These are phyloP conservation scores for Paramecium octaurelia DNA, from an alignment of 73 alveolate genomes.

Conservation along the genomic window DNA sequence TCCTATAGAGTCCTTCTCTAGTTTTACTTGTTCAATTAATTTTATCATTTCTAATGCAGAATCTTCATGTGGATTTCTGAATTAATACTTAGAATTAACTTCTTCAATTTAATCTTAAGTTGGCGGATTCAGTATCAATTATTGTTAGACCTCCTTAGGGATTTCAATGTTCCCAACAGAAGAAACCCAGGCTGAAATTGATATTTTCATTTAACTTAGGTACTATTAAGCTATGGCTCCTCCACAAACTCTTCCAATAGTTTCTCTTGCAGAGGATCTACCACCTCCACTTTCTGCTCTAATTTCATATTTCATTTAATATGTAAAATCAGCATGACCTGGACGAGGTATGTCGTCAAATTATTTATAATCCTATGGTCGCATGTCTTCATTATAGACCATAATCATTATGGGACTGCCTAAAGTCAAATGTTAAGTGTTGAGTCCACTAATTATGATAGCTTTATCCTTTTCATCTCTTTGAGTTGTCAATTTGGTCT, in stretches of 20 bases:
- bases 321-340: slow-evolving; percentile 91
- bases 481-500: slow-evolving; percentile 75
- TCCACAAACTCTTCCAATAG: slow-evolving; percentile 72
- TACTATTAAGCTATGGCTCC: slow-evolving; percentile 55
- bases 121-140: background rate
- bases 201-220: slow-evolving; percentile 56
- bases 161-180: slow-evolving; percentile 63
- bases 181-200: slow-evolving; percentile 61
- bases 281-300: slow-evolving; percentile 90
- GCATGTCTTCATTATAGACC: slow-evolving; percentile 40
- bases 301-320: slow-evolving; percentile 75
- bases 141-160: slow-evolving; percentile 42
- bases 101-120: background rate
- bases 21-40: slow-evolving; percentile 56
- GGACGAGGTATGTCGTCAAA: slow-evolving; percentile 75
- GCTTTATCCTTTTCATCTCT: slow-evolving; percentile 74
- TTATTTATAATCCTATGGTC: slow-evolving; percentile 46
- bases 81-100: slow-evolving; percentile 13
- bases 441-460: slow-evolving; percentile 65
- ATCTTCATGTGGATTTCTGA: slow-evolving; percentile 74
- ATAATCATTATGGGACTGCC: slow-evolving; percentile 38
- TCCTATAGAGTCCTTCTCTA: slow-evolving; percentile 71
- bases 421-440: background rate
- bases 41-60: slow-evolving; percentile 76
- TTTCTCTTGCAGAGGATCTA: slow-evolving; percentile 83